Evolutionary conservation across 2,329 filamentous ascomycete genomes (phyloP).

Genomic region (Canariomyces notabilis): DNA sequence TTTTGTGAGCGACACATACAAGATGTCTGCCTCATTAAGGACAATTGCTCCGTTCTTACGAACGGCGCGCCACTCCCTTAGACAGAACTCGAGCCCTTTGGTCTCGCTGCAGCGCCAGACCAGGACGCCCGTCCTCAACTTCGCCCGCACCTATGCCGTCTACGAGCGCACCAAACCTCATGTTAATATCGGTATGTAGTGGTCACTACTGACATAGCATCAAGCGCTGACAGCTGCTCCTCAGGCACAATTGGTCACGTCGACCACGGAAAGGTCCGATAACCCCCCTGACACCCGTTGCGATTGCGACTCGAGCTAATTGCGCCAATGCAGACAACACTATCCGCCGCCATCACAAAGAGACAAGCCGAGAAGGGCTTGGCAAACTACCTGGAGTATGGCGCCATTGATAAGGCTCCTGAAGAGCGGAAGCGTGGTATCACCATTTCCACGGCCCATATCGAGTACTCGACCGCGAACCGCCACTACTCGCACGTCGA

Average conservation of each 20-base stretch:
- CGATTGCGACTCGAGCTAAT: constrained; percentile 12
- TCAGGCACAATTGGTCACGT: constrained; percentile 95
- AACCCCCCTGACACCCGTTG: not conserved
- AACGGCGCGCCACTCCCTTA: constrained; percentile 71
- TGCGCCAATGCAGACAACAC: constrained; percentile 66
- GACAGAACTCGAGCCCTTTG: constrained; percentile 55
- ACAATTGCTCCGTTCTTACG: constrained; percentile 73
- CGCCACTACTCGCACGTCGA: constrained; percentile 99
- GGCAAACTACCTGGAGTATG: constrained; percentile 95
- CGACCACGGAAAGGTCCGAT: constrained; percentile 91
- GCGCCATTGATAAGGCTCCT: constrained; percentile 95
- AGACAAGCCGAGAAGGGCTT: constrained; percentile 91
- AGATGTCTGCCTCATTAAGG: constrained; percentile 77
- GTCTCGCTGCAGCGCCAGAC: constrained; percentile 74
- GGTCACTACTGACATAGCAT: constrained; percentile 10
- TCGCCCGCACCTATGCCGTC: constrained; percentile 60
- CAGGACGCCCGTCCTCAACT: constrained; percentile 59
- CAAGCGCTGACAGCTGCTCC: constrained; percentile 15
- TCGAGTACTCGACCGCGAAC: constrained; percentile 92
- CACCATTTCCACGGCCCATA: constrained; percentile 96
- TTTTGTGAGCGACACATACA: constrained; percentile 33
- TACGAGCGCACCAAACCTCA: constrained; percentile 94
- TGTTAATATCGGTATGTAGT: constrained; percentile 81
- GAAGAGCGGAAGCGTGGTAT: constrained; percentile 99
- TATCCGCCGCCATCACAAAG: constrained; percentile 98